Base-by-base conservation (phyloP, 306 rosid species). In the Astragalus glycyphyllos region DNA sequence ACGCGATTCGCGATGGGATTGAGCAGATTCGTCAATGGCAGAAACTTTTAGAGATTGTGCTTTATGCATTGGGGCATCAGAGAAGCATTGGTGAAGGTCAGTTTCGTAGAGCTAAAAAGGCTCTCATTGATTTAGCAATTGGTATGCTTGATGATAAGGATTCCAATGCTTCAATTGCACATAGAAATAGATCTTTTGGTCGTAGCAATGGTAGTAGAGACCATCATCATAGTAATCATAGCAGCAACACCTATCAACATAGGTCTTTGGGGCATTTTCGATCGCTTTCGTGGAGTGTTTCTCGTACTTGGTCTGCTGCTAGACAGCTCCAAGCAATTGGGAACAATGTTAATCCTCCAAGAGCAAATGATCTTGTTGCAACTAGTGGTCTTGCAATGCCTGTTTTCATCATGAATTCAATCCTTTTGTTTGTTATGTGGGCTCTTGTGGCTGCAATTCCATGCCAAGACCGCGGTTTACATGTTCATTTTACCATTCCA, bases 391-490 rank as follows among this genome's bases (percentile, higher is more conserved):
- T 94, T 7, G 97, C 92, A 0, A 57, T 78, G 38, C 77, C 82
- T 0, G 81, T 94, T 32, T 94, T 61, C 38, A 82, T 89, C 4
- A 80, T 87, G 85, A 94, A 90, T 78, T 81, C 85, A 31, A 63
- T 89, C 0, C 65, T 94, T 37, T 57, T 94, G 77, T 90, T 94
- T 53, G 87, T 89, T 56, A 88, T 84, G 95, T 94, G 96, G 97
- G 87, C 88, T 26, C 80, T 94, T 73, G 97, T 94, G 48, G 98
- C 98, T 7, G 97, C 98, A 5, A 90, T 94, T 75, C 98, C 98
- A 1, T 94, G 98, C 87, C 98, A 94, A 81, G 98, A 94, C 80
- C 84, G 98, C 0, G 98, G 98, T 4, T 77, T 94, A 34, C 86
- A 87, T 16, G 95, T 83, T 11, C 97, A 94, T 75, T 88, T 90